Evolutionary conservation across 805 yeast species (phyloP).

Genomic region (Clavispora santaluciae): DNA sequence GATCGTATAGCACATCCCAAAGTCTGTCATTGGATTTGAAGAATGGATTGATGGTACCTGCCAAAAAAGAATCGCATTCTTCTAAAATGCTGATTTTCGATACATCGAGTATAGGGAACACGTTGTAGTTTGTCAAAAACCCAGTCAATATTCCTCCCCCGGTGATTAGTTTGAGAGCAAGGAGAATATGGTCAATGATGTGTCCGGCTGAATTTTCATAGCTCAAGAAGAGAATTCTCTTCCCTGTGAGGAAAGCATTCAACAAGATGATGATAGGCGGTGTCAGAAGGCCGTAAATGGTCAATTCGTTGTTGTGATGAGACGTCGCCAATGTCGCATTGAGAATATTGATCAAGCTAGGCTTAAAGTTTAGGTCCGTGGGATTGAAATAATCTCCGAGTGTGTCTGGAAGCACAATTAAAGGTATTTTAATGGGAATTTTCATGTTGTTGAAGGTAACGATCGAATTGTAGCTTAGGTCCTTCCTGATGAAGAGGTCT

Average conservation of each 20-base stretch:
- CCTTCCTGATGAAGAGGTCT: constrained; percentile 39
- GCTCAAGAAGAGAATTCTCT: constrained; percentile 35
- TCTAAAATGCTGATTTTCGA: constrained; percentile 49
- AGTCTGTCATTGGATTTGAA: constrained; percentile 48
- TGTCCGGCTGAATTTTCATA: constrained; percentile 38
- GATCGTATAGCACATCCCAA: constrained; percentile 61
- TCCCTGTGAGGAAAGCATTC: constrained; percentile 36
- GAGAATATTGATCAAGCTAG: constrained; percentile 30
- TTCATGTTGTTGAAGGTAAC: constrained; percentile 37
- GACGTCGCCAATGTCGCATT: constrained; percentile 31
- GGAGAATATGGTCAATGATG: constrained; percentile 37
- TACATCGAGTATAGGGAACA: constrained; percentile 60
- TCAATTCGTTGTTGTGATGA: constrained; percentile 42
- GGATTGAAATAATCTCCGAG: constrained; percentile 43
- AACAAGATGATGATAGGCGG: constrained; percentile 40
- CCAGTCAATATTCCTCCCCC: constrained; percentile 42
- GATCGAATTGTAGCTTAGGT: constrained; percentile 37
- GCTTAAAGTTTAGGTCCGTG: constrained; percentile 39
- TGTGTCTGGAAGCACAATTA: constrained; percentile 36
- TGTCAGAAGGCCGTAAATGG: constrained; percentile 50
- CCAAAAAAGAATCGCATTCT: constrained; percentile 39
- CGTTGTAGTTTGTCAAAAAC: constrained; percentile 30
- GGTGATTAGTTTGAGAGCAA: constrained; percentile 38
- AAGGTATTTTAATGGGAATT: constrained; percentile 42
- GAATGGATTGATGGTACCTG: constrained; percentile 68